phyloP scores from a whole-genome alignment of 306 rosid genomes.

The Gastrolobium bilobum region DNA sequence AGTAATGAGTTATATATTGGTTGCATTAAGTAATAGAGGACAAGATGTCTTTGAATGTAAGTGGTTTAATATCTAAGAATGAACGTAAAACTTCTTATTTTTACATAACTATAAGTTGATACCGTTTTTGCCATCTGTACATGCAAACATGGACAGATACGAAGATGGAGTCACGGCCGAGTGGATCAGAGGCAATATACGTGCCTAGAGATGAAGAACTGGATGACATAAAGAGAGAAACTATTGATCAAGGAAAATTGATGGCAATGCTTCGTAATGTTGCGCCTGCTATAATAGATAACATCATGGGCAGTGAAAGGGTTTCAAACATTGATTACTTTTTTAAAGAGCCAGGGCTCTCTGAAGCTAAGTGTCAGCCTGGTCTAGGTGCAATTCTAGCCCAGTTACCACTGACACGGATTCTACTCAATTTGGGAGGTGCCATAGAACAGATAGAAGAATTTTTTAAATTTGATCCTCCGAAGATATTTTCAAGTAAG shows the following conservation, averaged over 20 bases:
- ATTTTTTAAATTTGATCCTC: slow-evolving; percentile 56
- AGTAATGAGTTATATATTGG: too few relatives aligned
- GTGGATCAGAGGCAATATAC: slow-evolving; percentile 37
- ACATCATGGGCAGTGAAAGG: slow-evolving; percentile 34
- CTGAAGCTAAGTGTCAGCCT: neutral
- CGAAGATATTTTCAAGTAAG: slow-evolving; percentile 49
- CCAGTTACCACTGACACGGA: slow-evolving; percentile 2
- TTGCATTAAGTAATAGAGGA: too few relatives aligned
- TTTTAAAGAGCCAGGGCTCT: slow-evolving; percentile 24
- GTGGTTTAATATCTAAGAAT: too few relatives aligned
- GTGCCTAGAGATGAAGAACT: slow-evolving; percentile 68
- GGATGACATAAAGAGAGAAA: slow-evolving; percentile 47
- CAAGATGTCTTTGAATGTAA: too few relatives aligned
- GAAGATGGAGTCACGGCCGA: slow-evolving; percentile 46
- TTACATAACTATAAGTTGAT: too few relatives aligned
- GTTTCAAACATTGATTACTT: slow-evolving; percentile 42
- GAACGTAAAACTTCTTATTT: too few relatives aligned
- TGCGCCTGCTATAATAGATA: slow-evolving; percentile 41
- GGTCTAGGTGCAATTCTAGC: neutral
- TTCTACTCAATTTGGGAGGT: slow-evolving; percentile 36
- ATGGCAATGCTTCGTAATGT: slow-evolving; percentile 45
- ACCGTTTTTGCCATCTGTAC: neutral
- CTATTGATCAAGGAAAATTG: slow-evolving; percentile 52
- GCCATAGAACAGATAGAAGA: slow-evolving; percentile 36
- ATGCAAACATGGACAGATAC: slow-evolving; percentile 46